Percentiles rank a stretch among this genome's conserved stretches.
Conservation (phyloP, 1,284 basidiomycete species). For the Boletellus deceptivus region DNA sequence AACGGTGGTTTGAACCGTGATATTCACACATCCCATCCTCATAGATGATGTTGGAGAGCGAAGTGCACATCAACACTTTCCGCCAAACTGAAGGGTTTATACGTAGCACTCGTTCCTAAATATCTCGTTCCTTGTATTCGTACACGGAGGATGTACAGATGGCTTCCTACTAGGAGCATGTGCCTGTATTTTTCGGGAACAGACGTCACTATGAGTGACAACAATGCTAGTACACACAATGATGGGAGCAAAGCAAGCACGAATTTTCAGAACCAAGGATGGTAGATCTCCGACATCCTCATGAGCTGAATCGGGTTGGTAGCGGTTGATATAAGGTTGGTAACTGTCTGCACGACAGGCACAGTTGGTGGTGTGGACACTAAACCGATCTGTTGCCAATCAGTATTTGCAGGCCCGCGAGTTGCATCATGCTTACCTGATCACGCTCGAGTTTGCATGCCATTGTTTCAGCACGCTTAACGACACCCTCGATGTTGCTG, state of each 20-base stretch:
- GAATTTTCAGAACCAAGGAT: conserved; percentile 73
- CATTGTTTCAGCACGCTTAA: conserved; percentile 84
- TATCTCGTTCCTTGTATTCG: neutral
- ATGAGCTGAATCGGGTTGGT: conserved; percentile 76
- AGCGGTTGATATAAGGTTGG: conserved; percentile 77
- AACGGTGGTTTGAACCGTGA: conserved; percentile 1
- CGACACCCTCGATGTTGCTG: conserved; percentile 76
- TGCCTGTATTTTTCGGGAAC: conserved; percentile 5
- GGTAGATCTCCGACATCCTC: conserved; percentile 78
- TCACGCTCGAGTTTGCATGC: conserved; percentile 83
- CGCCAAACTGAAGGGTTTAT: conserved; percentile 72
- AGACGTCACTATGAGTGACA: conserved; percentile 6
- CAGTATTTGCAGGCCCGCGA: conserved; percentile 19
- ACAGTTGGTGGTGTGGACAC: conserved; percentile 39
- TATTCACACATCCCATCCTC: neutral
- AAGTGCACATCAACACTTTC: conserved; percentile 73
- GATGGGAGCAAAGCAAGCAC: neutral
- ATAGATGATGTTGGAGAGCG: conserved; percentile 85
- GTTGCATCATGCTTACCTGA: conserved; percentile 48
- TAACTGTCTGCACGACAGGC: conserved; percentile 80
- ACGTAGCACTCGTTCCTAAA: conserved; percentile 40
- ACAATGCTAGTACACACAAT: conserved; percentile 1
- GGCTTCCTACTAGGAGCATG: neutral
- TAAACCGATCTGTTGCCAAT: conserved; percentile 31
- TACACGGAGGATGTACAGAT: neutral